Evolutionary conservation across 1,284 basidiomycete species (phyloP).

Genomic region (Blastosporella zonata): DNA sequence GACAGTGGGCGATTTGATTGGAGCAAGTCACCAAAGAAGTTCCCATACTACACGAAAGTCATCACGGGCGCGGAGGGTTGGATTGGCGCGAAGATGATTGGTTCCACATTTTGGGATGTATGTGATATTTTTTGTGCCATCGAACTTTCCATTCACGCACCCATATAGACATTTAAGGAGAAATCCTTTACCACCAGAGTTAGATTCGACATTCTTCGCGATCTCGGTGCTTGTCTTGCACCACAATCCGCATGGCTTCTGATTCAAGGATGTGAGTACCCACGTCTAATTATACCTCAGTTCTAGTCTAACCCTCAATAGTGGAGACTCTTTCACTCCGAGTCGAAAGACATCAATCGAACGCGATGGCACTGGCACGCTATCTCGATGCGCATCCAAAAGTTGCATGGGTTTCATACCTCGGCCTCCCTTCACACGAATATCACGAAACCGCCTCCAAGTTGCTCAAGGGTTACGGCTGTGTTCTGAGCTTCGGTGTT

Average conservation of each 20-base stretch:
- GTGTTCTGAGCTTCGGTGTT: slow-evolving; percentile 64
- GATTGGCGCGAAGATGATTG: slow-evolving; percentile 60
- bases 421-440: slow-evolving; percentile 52
- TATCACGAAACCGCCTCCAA: slow-evolving; percentile 48
- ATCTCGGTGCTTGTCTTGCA: slow-evolving; percentile 15
- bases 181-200: slow-evolving; percentile 14
- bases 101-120: slow-evolving; percentile 29
- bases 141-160: not conserved
- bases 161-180: slow-evolving; percentile 11
- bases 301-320: not conserved
- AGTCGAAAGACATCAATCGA: slow-evolving; percentile 61
- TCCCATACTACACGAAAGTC: slow-evolving; percentile 65
- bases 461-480: slow-evolving; percentile 49
- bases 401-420: slow-evolving; percentile 58
- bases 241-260: slow-evolving; percentile 17
- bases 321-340: slow-evolving; percentile 60
- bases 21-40: slow-evolving; percentile 16
- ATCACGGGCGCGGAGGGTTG: slow-evolving; percentile 72
- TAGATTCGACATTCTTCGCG: slow-evolving; percentile 15
- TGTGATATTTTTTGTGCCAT: not conserved
- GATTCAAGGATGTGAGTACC: slow-evolving; percentile 13
- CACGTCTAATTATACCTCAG: not conserved
- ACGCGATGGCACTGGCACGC: slow-evolving; percentile 51
- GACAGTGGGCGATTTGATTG: slow-evolving; percentile 71
- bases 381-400: slow-evolving; percentile 30